Percentiles rank a stretch among this genome's conserved stretches.
Conservation (phyloP, 1,284 basidiomycete genomes). For the Cryptococcus hybrid region DNA sequence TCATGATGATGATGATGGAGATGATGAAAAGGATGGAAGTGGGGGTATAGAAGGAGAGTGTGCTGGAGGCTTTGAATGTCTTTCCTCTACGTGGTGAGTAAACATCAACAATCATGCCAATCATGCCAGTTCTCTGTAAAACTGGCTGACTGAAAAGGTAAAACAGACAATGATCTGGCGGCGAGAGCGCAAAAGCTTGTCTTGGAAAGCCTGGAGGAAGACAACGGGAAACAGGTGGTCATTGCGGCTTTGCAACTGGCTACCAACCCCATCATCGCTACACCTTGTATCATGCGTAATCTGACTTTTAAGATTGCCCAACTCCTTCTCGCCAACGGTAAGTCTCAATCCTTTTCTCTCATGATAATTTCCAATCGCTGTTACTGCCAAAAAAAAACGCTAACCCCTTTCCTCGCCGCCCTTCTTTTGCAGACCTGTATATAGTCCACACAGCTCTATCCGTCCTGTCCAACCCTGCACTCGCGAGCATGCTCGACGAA, state of each 20-base stretch:
- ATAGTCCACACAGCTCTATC: slow-evolving; percentile 33
- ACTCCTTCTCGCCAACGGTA: slow-evolving; percentile 33
- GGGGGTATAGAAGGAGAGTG: slow-evolving; percentile 12
- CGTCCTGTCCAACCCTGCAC: slow-evolving; percentile 33
- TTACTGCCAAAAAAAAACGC: neutral
- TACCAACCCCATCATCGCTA: slow-evolving; percentile 29
- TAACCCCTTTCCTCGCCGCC: neutral
- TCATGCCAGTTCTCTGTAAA: neutral
- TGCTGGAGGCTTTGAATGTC: slow-evolving; percentile 27
- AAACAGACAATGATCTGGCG: slow-evolving; percentile 23
- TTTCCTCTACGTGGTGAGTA: slow-evolving; percentile 35
- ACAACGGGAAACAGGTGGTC: slow-evolving; percentile 23
- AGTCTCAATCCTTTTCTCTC: slow-evolving; percentile 1
- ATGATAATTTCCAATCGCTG: neutral
- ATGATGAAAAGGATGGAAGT: neutral
- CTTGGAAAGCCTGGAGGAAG: slow-evolving; percentile 32
- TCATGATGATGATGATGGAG: neutral
- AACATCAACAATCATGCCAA: neutral
- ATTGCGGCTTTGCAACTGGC: slow-evolving; percentile 30
- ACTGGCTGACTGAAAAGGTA: neutral
- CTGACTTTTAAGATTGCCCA: slow-evolving; percentile 36
- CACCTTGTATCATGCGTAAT: slow-evolving; percentile 14
- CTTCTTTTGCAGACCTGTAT: slow-evolving; percentile 21
- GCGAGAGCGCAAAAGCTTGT: slow-evolving; percentile 26
- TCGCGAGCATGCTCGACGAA: slow-evolving; percentile 35